Conservation (phyloP, 306 rosid genomes). For the Notholithocarpus densiflorus region DNA sequence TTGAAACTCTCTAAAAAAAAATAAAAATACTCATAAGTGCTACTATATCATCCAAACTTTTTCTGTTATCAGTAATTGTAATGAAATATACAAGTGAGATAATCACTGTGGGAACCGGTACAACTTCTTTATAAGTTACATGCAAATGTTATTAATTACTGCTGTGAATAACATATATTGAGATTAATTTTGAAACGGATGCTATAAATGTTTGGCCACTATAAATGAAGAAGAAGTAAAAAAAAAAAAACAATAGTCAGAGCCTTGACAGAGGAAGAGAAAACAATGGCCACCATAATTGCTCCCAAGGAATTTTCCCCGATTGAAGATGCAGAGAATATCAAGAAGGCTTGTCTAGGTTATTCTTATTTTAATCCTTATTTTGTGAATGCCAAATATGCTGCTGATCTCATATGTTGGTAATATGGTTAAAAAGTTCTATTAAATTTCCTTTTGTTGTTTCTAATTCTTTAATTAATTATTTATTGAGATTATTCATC, state of each 20-base stretch:
- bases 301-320: conserved; percentile 37
- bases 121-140: no score
- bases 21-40: no score
- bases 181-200: neutral
- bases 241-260: no score
- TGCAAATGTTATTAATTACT: no score
- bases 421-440: neutral
- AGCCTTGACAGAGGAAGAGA: neutral
- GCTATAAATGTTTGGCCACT: neutral
- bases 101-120: no score
- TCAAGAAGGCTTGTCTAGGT: conserved; percentile 57
- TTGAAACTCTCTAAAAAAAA: no score
- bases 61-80: no score
- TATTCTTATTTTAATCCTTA: neutral
- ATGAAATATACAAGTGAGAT: no score
- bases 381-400: neutral
- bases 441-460: neutral
- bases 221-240: neutral
- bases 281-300: conserved; percentile 35
- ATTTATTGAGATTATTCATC: no score
- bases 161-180: no score
- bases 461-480: neutral
- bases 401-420: neutral
- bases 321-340: conserved; percentile 45
- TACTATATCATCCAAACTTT: no score